Conservation (phyloP, 2,329 filamentous ascomycete species). For the Metarhizium robertsii region DNA sequence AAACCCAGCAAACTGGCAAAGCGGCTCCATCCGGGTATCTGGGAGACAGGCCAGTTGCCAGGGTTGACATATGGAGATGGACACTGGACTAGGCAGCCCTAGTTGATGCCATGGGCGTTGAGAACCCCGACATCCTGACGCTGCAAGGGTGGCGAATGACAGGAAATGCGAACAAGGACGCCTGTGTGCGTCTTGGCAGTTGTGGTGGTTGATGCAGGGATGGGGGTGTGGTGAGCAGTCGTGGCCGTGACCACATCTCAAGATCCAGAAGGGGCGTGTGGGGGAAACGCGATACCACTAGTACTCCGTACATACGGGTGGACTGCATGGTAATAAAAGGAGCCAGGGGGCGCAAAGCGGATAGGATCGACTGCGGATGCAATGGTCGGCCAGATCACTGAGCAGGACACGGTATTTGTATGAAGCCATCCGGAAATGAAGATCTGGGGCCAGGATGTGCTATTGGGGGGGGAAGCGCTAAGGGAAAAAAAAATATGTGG, state of each 20-base stretch:
- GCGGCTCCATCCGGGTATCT: constrained; percentile 10
- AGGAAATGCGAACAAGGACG: constrained; percentile 1
- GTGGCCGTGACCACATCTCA: neutral
- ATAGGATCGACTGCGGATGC: neutral
- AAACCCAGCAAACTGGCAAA: neutral
- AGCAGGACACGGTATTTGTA: neutral
- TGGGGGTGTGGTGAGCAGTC: neutral
- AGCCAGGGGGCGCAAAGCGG: neutral
- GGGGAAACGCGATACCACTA: neutral
- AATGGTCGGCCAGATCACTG: neutral
- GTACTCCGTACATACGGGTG: neutral
- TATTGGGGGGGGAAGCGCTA: neutral
- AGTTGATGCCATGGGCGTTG: constrained; percentile 6
- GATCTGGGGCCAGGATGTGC: neutral
- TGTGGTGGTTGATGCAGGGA: neutral
- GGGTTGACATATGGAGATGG: constrained; percentile 2
- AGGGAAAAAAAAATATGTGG: neutral
- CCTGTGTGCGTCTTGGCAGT: neutral
- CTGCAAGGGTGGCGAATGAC: constrained; percentile 10
- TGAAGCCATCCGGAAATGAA: neutral
- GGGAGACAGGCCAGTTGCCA: constrained; percentile 4
- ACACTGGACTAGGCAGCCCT: constrained; percentile 1
- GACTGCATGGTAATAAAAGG: neutral
- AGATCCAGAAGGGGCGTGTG: neutral
- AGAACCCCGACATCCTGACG: constrained; percentile 10